Percentiles rank a stretch among this genome's conserved stretches.
Evolutionary conservation across 2,329 filamentous ascomycete species (phyloP).

Genomic region (Alternaria solani): DNA sequence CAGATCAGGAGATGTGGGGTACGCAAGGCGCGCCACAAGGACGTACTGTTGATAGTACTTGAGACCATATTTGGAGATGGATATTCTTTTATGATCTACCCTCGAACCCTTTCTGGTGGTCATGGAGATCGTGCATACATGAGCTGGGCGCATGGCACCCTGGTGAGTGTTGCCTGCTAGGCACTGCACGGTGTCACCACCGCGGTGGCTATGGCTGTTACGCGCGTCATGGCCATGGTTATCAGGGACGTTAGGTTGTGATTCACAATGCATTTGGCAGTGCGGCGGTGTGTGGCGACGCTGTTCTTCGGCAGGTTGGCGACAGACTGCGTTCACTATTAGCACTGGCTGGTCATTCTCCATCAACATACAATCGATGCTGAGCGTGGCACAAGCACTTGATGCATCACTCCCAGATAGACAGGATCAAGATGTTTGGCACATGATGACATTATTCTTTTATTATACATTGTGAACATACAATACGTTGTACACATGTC

Average conservation of each 20-base stretch:
- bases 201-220: too few relatives aligned
- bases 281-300: too few relatives aligned
- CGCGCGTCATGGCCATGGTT: neutral
- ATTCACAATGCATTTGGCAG: neutral
- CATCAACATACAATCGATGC: neutral
- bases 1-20: neutral
- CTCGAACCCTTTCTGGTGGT: neutral
- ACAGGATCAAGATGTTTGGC: rapidly evolving
- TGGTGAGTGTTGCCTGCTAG: neutral
- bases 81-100: rapidly evolving
- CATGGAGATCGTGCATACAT: neutral
- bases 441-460: neutral
- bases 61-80: neutral
- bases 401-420: neutral
- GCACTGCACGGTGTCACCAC: neutral
- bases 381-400: neutral
- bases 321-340: neutral
- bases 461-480: neutral
- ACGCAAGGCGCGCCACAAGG: neutral
- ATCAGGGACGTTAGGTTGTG: neutral
- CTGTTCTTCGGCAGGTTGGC: too few relatives aligned
- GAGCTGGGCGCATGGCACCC: neutral
- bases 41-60: too few relatives aligned
- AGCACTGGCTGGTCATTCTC: neutral
- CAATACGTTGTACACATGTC: slow-evolving; percentile 11